Conservation (phyloP, 148 eudicot species). For the Arbutus unedo region DNA sequence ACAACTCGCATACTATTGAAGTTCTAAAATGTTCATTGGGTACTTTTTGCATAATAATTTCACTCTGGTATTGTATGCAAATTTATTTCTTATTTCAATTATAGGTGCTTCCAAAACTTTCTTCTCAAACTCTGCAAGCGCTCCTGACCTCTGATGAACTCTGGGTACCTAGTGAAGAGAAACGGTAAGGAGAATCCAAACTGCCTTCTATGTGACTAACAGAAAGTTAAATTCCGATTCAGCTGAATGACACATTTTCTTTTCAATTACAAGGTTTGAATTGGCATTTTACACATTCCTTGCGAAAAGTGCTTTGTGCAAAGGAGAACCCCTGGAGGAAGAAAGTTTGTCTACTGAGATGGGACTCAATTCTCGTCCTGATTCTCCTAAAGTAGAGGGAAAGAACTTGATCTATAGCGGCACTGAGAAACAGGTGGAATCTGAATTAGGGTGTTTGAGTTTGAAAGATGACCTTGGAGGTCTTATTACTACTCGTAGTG, state of each 20-base stretch:
- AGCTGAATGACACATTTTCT: constrained; percentile 20
- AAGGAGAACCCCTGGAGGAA: constrained; percentile 49
- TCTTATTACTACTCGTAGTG: constrained; percentile 27
- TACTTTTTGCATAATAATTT: background rate
- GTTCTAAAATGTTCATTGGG: background rate
- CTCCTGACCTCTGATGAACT: constrained; percentile 86
- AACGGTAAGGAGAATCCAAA: constrained; percentile 49
- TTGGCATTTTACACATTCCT: constrained; percentile 74
- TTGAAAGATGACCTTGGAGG: constrained; percentile 33
- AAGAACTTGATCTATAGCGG: constrained; percentile 41
- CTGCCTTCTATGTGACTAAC: background rate
- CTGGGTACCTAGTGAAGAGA: constrained; percentile 97
- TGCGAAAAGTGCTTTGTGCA: constrained; percentile 51
- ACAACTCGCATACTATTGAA: background rate
- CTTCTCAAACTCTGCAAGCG: constrained; percentile 87
- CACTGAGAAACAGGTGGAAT: constrained; percentile 36
- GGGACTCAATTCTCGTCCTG: constrained; percentile 30
- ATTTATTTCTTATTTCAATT: constrained; percentile 10
- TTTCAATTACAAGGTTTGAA: constrained; percentile 65
- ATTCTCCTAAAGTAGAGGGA: constrained; percentile 41
- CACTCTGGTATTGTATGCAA: constrained; percentile 1
- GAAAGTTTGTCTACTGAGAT: constrained; percentile 37
- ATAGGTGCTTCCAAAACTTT: constrained; percentile 94
- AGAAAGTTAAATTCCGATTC: constrained; percentile 10
- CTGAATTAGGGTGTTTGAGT: constrained; percentile 45